A percentile compares a stretch with the other conserved stretches of the same genome.
Conservation (phyloP, 129 eudicot species). For the Oenanthe sinensis region DNA sequence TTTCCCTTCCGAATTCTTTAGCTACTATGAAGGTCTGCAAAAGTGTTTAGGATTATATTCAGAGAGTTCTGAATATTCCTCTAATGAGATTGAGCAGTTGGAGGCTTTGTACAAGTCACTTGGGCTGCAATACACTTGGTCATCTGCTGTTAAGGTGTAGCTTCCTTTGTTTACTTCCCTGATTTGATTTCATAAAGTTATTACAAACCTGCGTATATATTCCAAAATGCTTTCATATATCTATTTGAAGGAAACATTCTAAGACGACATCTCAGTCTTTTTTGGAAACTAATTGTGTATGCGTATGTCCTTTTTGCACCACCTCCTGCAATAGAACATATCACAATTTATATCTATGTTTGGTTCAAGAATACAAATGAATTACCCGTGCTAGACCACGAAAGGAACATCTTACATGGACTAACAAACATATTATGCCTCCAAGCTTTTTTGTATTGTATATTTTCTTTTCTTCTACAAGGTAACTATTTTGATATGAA, state of each 20-base stretch:
- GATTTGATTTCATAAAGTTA: background rate
- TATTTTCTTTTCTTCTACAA: background rate
- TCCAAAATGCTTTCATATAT: background rate
- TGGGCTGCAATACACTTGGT: constrained; percentile 69
- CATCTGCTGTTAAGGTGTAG: constrained; percentile 95
- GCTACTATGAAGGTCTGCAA: constrained; percentile 93
- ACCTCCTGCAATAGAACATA: background rate
- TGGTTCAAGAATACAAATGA: background rate
- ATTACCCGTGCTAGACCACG: background rate
- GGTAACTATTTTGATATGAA: background rate
- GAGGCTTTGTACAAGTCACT: constrained; percentile 76
- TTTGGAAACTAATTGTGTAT: background rate
- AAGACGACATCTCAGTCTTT: background rate
- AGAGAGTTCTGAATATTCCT: constrained; percentile 52
- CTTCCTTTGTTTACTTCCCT: constrained; percentile 4
- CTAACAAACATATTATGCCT: background rate
- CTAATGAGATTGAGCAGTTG: constrained; percentile 59
- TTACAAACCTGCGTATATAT: background rate
- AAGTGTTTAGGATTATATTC: constrained; percentile 68
- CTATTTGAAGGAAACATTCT: background rate
- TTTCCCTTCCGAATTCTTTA: constrained; percentile 11
- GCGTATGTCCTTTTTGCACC: background rate
- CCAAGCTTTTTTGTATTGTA: background rate
- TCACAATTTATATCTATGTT: background rate
- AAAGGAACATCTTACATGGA: background rate